Evolutionary conservation across 495 filamentous ascomycete genomes (phyloP).

Genomic region (Parathielavia hyrcaniae): DNA sequence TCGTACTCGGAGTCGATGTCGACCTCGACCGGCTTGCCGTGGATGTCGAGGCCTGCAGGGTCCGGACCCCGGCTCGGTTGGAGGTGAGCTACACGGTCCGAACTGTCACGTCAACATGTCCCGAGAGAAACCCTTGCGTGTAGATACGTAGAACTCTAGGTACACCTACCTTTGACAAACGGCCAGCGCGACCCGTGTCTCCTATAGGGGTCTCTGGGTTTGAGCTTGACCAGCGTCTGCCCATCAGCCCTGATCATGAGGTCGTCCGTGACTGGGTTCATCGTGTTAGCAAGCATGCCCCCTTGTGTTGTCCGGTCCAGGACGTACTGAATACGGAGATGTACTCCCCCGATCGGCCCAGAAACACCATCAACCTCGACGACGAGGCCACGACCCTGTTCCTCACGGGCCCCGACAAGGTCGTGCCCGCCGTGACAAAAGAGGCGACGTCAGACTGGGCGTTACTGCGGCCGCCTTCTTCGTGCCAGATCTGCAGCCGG

Average conservation of each 20-base stretch:
- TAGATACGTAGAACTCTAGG: too few species aligned
- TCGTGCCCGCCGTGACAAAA: conserved; percentile 33
- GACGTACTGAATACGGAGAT: conserved; percentile 29
- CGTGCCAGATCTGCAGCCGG: conserved; percentile 35
- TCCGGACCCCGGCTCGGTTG: conserved; percentile 23
- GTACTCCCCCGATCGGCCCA: conserved; percentile 30
- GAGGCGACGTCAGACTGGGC: conserved; percentile 25
- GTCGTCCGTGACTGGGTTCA: conserved; percentile 29
- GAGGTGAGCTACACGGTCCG: conserved; percentile 24
- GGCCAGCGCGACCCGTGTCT: conserved; percentile 28
- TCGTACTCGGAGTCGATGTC: conserved; percentile 29
- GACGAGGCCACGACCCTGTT: conserved; percentile 27
- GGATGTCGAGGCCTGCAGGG: conserved; percentile 29
- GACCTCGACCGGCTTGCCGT: conserved; percentile 24
- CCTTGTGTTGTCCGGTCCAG: not conserved
- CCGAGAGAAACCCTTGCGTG: too few species aligned
- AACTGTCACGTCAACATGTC: not conserved
- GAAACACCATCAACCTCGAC: conserved; percentile 28
- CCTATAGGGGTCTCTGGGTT: conserved; percentile 26
- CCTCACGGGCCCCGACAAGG: conserved; percentile 29
- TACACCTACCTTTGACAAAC: conserved; percentile 30
- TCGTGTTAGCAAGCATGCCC: not conserved
- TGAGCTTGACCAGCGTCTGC: conserved; percentile 28
- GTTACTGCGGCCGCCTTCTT: conserved; percentile 17
- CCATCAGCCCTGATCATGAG: conserved; percentile 30